Conservation (phyloP, 2,329 filamentous ascomycete genomes). For the Sarocladiaceae sp. region DNA sequence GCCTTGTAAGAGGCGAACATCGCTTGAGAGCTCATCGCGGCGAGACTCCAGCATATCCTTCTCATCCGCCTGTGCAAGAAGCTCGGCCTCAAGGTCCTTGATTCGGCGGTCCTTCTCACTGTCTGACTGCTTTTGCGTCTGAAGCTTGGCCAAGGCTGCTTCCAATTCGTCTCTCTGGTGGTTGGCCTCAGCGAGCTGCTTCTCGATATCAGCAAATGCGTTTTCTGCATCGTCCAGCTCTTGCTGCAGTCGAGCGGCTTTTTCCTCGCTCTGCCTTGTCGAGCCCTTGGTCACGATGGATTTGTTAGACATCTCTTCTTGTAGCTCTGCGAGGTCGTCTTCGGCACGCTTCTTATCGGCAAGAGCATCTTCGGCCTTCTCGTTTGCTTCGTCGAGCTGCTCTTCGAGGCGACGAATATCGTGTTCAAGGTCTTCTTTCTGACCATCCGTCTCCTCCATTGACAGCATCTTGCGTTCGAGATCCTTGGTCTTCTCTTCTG, state of each 20-base stretch:
- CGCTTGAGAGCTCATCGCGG: constrained; percentile 59
- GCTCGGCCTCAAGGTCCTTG: constrained; percentile 50
- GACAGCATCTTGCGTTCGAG: constrained; percentile 44
- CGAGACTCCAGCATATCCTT: constrained; percentile 64
- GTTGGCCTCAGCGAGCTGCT: constrained; percentile 40
- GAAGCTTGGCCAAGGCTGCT: constrained; percentile 35
- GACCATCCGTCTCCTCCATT: constrained; percentile 50
- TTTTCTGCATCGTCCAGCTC: constrained; percentile 52
- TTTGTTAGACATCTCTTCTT: constrained; percentile 73
- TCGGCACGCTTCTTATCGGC: constrained; percentile 52
- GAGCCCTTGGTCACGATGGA: constrained; percentile 70
- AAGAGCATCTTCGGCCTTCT: constrained; percentile 47
- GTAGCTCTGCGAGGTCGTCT: constrained; percentile 56
- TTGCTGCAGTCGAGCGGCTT: constrained; percentile 56
- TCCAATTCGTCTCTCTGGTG: constrained; percentile 40
- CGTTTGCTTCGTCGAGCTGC: constrained; percentile 48
- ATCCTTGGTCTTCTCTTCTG: constrained; percentile 53
- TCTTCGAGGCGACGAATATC: constrained; percentile 47
- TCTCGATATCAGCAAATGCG: constrained; percentile 45
- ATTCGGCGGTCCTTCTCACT: constrained; percentile 40
- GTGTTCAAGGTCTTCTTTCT: constrained; percentile 52
- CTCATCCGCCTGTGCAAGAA: constrained; percentile 54
- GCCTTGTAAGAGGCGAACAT: constrained; percentile 60
- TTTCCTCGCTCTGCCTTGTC: constrained; percentile 69
- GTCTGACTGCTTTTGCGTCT: constrained; percentile 20